Conservation (phyloP, 1,284 basidiomycete species). For the Trametes polyzona region DNA sequence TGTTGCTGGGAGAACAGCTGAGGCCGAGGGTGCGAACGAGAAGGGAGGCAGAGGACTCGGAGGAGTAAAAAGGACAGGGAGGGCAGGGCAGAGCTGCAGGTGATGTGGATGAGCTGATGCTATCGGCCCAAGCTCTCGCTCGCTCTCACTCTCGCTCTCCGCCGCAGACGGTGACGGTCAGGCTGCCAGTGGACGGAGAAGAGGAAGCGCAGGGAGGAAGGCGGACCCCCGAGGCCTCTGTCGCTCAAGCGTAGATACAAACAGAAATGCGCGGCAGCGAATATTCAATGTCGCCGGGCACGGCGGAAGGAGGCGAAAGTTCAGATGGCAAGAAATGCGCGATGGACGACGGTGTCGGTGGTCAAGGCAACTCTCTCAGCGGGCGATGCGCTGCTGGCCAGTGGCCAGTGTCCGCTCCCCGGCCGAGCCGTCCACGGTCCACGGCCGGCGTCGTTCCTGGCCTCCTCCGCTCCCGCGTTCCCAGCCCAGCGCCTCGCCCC, state of each 20-base stretch:
- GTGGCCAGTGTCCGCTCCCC: background rate
- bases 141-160: background rate
- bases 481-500: conserved; percentile 6
- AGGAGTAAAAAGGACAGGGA: conserved; percentile 12
- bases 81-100: conserved; percentile 12
- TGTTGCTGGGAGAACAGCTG: conserved; percentile 10
- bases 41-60: background rate
- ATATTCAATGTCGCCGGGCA: conserved; percentile 14
- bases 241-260: conserved; percentile 27
- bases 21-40: background rate
- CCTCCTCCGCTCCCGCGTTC: conserved; percentile 7
- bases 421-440: background rate
- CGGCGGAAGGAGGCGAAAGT: conserved; percentile 29
- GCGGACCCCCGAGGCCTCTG: conserved; percentile 22
- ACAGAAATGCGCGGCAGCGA: conserved; percentile 19
- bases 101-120: conserved; percentile 28
- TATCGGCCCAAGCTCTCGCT: conserved; percentile 11
- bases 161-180: background rate
- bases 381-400: background rate
- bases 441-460: conserved; percentile 1
- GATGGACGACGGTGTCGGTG: conserved; percentile 45
- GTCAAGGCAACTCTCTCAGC: conserved; percentile 63
- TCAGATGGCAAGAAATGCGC: conserved; percentile 33
- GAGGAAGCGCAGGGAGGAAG: conserved; percentile 7
- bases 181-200: conserved; percentile 14